A percentile compares a stretch with the other conserved stretches of the same genome.
phyloP scores from a whole-genome alignment of 768 basidiomycete species.

The Boletellus ananas region DNA sequence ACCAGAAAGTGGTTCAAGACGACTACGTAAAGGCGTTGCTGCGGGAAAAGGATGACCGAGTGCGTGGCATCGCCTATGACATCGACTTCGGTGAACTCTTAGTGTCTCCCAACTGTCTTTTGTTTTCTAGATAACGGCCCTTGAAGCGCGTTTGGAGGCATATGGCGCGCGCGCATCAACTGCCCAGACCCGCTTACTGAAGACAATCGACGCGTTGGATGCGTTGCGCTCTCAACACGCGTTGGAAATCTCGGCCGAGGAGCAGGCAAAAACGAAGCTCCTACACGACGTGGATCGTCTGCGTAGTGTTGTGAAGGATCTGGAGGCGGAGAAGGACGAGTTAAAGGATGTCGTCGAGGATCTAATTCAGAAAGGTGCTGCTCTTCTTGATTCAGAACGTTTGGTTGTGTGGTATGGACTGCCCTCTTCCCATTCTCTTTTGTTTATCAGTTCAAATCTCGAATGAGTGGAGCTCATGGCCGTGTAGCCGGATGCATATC shows the following conservation, averaged over 20 bases:
- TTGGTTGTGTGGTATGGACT: constrained; percentile 1
- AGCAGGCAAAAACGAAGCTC: constrained; percentile 33
- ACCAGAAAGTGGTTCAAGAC: constrained; percentile 18
- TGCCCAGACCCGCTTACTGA: constrained; percentile 43
- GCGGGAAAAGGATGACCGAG: constrained; percentile 28
- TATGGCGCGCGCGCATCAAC: constrained; percentile 39
- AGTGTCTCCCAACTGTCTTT: background rate
- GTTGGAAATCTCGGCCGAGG: constrained; percentile 36
- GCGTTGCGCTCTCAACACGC: constrained; percentile 37
- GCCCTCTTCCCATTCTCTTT: background rate
- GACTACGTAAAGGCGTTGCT: constrained; percentile 13
- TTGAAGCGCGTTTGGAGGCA: constrained; percentile 34
- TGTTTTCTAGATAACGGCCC: constrained; percentile 22
- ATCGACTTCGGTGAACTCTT: no score
- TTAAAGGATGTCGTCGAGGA: constrained; percentile 49
- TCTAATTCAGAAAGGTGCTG: constrained; percentile 56
- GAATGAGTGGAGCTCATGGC: constrained; percentile 45
- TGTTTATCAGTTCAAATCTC: constrained; percentile 39
- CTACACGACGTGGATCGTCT: constrained; percentile 38
- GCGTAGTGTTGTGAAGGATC: constrained; percentile 26
- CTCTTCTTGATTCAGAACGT: background rate
- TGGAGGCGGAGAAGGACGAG: constrained; percentile 50
- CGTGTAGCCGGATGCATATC: constrained; percentile 41
- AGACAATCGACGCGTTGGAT: constrained; percentile 51
- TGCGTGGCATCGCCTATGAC: constrained; percentile 4